Evolutionary conservation across 202 grass and related monocot genomes (phyloP).

Genomic region (Zoysia matrella): DNA sequence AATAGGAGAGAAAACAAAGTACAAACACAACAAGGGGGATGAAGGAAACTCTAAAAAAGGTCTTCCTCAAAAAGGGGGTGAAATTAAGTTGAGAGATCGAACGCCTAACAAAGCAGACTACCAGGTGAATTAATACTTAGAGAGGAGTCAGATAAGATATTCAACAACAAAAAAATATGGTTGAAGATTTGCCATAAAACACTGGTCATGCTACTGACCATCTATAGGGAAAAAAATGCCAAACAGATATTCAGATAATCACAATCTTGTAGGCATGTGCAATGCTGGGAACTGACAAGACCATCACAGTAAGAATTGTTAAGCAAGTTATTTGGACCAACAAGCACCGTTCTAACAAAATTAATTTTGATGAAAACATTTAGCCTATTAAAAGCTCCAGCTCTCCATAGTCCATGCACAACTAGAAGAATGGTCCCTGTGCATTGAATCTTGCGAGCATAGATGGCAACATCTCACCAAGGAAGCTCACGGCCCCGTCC

Average conservation of each 20-base stretch:
- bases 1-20: too few species aligned
- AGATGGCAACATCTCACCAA: slow-evolving; percentile 49
- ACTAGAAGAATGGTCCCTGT: slow-evolving; percentile 29
- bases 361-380: slow-evolving; percentile 27
- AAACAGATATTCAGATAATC: not conserved
- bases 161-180: slow-evolving; percentile 14
- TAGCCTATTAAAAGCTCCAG: not conserved
- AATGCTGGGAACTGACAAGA: slow-evolving; percentile 10
- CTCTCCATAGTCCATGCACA: not conserved
- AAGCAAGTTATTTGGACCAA: slow-evolving; percentile 34
- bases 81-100: too few species aligned
- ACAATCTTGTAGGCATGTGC: not conserved
- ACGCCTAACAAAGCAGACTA: too few species aligned
- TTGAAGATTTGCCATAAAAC: not conserved
- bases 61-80: too few species aligned
- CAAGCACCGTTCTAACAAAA: slow-evolving; percentile 37
- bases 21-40: too few species aligned
- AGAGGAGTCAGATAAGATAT: not conserved
- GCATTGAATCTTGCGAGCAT: slow-evolving; percentile 28
- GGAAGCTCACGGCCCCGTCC: slow-evolving; percentile 52
- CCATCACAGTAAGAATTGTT: not conserved
- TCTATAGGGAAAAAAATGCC: not conserved
- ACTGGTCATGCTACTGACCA: not conserved
- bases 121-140: not conserved
- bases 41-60: too few species aligned